Base-by-base conservation (phyloP, 768 basidiomycete genomes). In the Xerocomus spinulosus region DNA sequence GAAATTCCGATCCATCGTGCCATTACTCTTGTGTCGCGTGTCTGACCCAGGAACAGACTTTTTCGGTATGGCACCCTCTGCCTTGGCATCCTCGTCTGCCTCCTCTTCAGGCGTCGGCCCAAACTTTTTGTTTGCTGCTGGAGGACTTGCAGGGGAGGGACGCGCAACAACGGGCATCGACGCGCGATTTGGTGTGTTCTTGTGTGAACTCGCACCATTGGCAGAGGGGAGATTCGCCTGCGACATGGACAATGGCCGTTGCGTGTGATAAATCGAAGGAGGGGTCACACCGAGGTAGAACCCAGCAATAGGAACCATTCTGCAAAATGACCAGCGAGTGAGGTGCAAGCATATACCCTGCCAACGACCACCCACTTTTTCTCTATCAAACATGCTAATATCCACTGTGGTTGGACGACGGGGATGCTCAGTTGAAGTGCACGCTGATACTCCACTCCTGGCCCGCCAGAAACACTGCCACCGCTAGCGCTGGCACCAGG, bases 381-480 rank as follows among this genome's bases (percentile, higher is more conserved):
- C 62, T 95, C 90, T 0, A 80, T 66, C 42, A 85, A 79, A 62
- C 95, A 97, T 0, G 95, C 92, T 26, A 97, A 64, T 54, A 98
- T 78, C 95, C 96, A 98, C 38, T 88, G 84, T 2, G 95, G 95
- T 52, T 92, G 87, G 2, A 98, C 92, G 42, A 98, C 83, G 0
- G 96, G 96, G 49, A 98, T 91, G 48, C 89, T 93, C 37, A 94
- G 74, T 67, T 94, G 92, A 47, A 94, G 68, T 3, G 95, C 96
- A n/a, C 92, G 81, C 61, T 97, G 92, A 64, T 97, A 98, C 57
- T 93, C 90, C 7, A 88, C 83, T 0, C 86, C 86, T 0, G 92
- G 87, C n/a, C 64, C 66, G 3, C 81, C 80, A 14, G 75, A 70
- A 10, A 72, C 69, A 1, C 72, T 62, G 46, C 73, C 77, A 1